phyloP scores from a whole-genome alignment of 345 rosid genomes.

The Pistacia vera region DNA sequence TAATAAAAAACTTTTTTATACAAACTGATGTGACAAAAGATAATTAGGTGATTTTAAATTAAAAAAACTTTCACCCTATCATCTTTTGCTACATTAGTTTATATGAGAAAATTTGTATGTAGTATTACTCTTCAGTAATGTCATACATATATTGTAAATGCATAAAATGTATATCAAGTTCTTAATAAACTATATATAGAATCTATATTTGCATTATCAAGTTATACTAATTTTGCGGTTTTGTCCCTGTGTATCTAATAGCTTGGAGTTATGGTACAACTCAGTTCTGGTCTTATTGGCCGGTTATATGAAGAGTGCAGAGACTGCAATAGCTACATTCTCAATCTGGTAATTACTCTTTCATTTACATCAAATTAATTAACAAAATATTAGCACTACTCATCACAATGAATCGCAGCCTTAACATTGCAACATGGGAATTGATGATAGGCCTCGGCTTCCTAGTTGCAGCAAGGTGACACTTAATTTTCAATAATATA shows the following conservation, averaged over 20 bases:
- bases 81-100: no score
- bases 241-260: neutral
- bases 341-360: constrained; percentile 24
- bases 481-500: no score
- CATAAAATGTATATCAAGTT: no score
- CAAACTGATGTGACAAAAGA: no score
- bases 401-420: constrained; percentile 18
- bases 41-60: no score
- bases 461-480: constrained; percentile 29
- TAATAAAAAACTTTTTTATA: no score
- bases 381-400: neutral
- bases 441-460: constrained; percentile 34
- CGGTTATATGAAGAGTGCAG: constrained; percentile 35
- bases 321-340: constrained; percentile 25
- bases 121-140: no score
- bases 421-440: constrained; percentile 30
- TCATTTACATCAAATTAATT: neutral
- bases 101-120: no score
- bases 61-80: no score
- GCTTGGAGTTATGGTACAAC: constrained; percentile 38
- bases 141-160: no score
- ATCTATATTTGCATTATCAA: neutral
- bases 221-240: neutral
- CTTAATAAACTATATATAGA: neutral
- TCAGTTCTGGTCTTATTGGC: constrained; percentile 33